A percentile compares a stretch with the other conserved stretches of the same genome.
Conservation (phyloP, 179 eudicot genomes). For the Patellifolia procumbens region DNA sequence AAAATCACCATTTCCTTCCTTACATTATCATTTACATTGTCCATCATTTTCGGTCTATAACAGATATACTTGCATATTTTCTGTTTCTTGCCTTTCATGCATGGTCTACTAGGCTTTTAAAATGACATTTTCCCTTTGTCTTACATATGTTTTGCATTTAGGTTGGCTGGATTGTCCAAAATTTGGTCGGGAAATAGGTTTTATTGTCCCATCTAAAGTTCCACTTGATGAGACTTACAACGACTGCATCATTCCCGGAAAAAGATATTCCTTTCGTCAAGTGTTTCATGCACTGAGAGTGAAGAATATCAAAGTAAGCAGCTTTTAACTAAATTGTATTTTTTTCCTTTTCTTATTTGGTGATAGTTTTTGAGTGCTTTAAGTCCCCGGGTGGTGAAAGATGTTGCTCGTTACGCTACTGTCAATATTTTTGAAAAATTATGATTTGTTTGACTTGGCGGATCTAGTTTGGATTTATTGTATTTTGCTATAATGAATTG, state of each 20-base stretch:
- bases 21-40: too few species aligned
- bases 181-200: constrained; percentile 39
- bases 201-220: constrained; percentile 59
- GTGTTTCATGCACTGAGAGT: constrained; percentile 41
- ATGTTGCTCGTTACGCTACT: background rate
- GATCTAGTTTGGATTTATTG: background rate
- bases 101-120: background rate
- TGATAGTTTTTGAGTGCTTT: background rate
- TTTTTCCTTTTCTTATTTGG: background rate
- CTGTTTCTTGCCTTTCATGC: background rate
- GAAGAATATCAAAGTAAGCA: constrained; percentile 46
- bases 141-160: constrained; percentile 18
- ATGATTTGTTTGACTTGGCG: too few species aligned
- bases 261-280: constrained; percentile 55
- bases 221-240: constrained; percentile 55
- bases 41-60: too few species aligned
- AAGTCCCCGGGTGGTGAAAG: background rate
- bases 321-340: background rate
- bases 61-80: background rate
- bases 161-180: constrained; percentile 56
- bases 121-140: too few species aligned
- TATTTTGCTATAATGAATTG: background rate
- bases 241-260: constrained; percentile 42
- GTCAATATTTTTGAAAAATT: too few species aligned
- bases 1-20: too few species aligned